A percentile compares a stretch with the other conserved stretches of the same genome.
These are phyloP conservation scores for Lactarius indigo DNA, from an alignment of 768 basidiomycete species.

Conservation along the genomic window DNA sequence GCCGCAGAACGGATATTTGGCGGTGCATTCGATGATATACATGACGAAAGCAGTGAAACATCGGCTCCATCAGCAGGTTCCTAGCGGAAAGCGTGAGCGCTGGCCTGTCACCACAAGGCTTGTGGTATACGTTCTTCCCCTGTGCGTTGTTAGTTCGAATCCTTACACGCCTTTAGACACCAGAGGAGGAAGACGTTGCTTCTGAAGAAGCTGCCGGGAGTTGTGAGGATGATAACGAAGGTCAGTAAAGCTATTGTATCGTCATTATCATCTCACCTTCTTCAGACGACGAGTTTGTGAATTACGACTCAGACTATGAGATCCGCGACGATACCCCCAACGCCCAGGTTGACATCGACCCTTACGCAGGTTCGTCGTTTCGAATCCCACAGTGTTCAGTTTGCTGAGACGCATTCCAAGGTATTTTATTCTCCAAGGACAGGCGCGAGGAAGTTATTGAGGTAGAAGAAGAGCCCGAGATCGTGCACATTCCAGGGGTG, in stretches of 20 bases:
- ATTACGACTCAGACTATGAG: conserved; percentile 82
- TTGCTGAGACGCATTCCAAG: conserved; percentile 37
- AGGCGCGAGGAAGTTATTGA: conserved; percentile 89
- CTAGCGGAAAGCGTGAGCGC: conserved; percentile 10
- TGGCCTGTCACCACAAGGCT: conserved; percentile 9
- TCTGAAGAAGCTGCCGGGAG: conserved; percentile 46
- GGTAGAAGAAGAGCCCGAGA: conserved; percentile 75
- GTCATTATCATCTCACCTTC: background rate
- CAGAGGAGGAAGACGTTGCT: conserved; percentile 51
- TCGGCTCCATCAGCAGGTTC: conserved; percentile 21
- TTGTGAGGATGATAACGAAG: conserved; percentile 52
- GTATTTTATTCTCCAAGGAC: conserved; percentile 94
- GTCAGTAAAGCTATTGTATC: conserved; percentile 29
- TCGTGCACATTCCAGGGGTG: conserved; percentile 39
- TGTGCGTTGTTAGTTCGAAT: conserved; percentile 1
- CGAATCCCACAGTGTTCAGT: background rate
- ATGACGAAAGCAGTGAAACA: conserved; percentile 45
- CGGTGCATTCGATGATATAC: conserved; percentile 77
- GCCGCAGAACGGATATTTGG: conserved; percentile 85
- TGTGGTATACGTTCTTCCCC: conserved; percentile 13
- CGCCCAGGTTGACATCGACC: conserved; percentile 64
- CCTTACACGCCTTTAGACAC: conserved; percentile 42
- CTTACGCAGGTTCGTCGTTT: conserved; percentile 67
- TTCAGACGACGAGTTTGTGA: conserved; percentile 56
- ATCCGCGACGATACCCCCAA: conserved; percentile 39